Base-by-base conservation (phyloP, 148 eudicot species). In the Salicornia ramosissima region DNA sequence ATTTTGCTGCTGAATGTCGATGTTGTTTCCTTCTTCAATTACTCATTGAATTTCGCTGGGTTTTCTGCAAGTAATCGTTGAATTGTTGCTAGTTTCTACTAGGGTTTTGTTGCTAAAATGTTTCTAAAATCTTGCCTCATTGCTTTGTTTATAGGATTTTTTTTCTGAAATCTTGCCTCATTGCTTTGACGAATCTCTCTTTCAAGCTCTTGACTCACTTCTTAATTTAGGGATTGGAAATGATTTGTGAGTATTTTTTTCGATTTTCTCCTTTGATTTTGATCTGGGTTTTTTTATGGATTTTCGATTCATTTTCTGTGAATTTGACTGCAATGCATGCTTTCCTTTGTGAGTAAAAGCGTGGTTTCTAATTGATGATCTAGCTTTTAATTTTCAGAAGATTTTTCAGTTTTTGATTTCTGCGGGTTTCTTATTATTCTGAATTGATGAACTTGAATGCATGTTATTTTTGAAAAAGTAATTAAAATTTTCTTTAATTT, bases 141-240 rank as follows among this genome's bases (percentile, higher is more conserved):
- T n/a, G n/a, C n/a, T n/a, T n/a, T n/a, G n/a, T n/a, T n/a, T n/a
- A n/a, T n/a, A n/a, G n/a, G n/a, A n/a, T n/a, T n/a, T n/a, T n/a
- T n/a, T n/a, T n/a, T n/a, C n/a, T n/a, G n/a, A n/a, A n/a, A n/a
- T n/a, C n/a, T n/a, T n/a, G n/a, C n/a, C n/a, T n/a, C n/a, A n/a
- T n/a, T n/a, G n/a, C n/a, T n/a, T n/a, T 39, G 24, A 25, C 39
- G n/a, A 54, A 9, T 54, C 57, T 34, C 84, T 81, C 25, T 81
- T 87, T 66, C 84, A 85, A 5, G 85, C 96, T 43, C 79, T 94
- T 13, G 90, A 94, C 59, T 92, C 95, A 61, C 80, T 94, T 57
- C 96, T 94, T 67, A 94, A 94, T 72, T 83, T 94, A 10, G 92
- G 86, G 59, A 94, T 94, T 59, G 85, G 82, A 47, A 94, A 94